Base-by-base conservation (phyloP, 176 grass and related monocot species). In the Dactylis glomerata region DNA sequence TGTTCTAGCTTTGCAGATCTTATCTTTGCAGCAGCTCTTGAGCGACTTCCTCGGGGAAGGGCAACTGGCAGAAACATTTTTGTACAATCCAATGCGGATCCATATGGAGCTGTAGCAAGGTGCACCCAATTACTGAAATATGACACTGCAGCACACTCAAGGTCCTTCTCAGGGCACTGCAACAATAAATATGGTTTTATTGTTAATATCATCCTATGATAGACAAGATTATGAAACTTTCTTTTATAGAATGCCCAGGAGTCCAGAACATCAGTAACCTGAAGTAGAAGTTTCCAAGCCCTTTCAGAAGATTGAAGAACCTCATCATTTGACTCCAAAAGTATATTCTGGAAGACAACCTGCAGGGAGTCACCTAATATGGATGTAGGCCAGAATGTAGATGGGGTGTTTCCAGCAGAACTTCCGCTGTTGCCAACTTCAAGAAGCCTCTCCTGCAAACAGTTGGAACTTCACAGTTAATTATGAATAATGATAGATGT, bases 31-130 rank as follows among this genome's bases (percentile, higher is more conserved):
- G 90, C 95, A 90, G 91, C 96, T 92, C 91, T 96, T 61, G 89
- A 94, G 77, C 81, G 91, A 83, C 88, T 96, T 92, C 90, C 94
- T 83, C 96, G 86, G 83, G 96, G 96, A 90, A 99, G 96, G 27
- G 89, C 91, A 87, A 99, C 88, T 78, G 96, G 96, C 79, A 90
- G 90, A 87, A 94, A 96, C 96, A 99, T 96, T 92, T 91, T 96
- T 44, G 78, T 65, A 38, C 89, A 84, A 85, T 99, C 96, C 83
- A 99, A 36, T 58, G 57, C 22, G 76, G 88, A 92, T 42, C 96
- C 96, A 81, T 92, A 99, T 71, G 96, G 93, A 89, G 96, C 93
- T 47, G 93, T 94, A 81, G 93, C 96, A 86, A 99, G 75, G 77
- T 96, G 91, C 61, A 96, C 30, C 96, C 96, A 99, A 24, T 87